Conservation (phyloP, 164 flowering plant species). For the Magnolia sinica region DNA sequence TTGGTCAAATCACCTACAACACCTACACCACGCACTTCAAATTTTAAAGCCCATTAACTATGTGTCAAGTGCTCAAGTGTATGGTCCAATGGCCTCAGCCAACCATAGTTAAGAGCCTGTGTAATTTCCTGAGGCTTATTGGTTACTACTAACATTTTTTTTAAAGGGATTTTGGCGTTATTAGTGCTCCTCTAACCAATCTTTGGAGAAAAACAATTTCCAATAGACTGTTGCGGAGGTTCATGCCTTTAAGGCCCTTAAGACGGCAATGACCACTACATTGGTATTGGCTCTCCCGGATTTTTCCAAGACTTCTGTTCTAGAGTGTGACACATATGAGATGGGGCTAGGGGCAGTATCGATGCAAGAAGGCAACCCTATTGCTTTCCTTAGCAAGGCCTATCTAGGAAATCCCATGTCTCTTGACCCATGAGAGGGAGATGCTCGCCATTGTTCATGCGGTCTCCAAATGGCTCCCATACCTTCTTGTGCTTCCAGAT, state of each 20-base stretch:
- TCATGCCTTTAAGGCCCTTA: neutral
- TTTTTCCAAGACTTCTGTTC: neutral
- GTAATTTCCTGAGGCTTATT: neutral
- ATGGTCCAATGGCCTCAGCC: neutral
- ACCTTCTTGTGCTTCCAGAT: neutral
- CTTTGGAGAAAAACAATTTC: neutral
- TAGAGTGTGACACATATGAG: neutral
- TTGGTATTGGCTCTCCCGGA: neutral
- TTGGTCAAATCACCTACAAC: neutral
- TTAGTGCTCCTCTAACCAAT: neutral
- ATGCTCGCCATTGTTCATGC: neutral
- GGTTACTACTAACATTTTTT: neutral
- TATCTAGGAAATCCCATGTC: neutral
- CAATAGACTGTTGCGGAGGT: neutral
- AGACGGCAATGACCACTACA: neutral
- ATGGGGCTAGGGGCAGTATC: neutral
- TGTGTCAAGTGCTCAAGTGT: neutral
- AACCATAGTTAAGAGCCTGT: neutral
- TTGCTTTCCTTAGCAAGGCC: neutral
- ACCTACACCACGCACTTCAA: neutral
- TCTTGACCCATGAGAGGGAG: neutral
- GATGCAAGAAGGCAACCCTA: neutral
- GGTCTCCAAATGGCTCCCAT: slow-evolving; percentile 1
- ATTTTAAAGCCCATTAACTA: neutral
- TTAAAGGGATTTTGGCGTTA: neutral